Conservation (phyloP, 2,329 filamentous ascomycete species). For the Colletotrichum shisoi region DNA sequence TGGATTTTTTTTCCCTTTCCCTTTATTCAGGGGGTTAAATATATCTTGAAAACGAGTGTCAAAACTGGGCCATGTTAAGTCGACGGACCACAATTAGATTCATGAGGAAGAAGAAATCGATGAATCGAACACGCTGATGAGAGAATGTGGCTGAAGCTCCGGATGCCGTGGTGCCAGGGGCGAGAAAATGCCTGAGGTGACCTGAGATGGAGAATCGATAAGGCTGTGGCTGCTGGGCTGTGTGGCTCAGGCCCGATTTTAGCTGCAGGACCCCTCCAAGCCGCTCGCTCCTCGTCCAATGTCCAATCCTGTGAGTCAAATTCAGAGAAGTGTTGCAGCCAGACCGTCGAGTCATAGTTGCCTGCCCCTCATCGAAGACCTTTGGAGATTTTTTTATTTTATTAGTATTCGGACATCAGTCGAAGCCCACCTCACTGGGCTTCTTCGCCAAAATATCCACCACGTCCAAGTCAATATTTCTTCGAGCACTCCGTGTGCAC, state of each 20-base stretch:
- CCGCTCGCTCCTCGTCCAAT: constrained; percentile 27
- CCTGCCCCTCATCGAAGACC: constrained; percentile 38
- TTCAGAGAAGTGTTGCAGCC: constrained; percentile 34
- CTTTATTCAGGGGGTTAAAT: too few species aligned
- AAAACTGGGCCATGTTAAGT: neutral
- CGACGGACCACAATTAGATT: neutral
- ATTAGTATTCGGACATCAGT: constrained; percentile 38
- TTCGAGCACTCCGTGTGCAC: constrained; percentile 67
- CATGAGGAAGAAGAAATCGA: neutral
- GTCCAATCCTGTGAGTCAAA: constrained; percentile 39
- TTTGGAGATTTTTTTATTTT: constrained; percentile 35
- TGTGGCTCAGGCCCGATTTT: constrained; percentile 36
- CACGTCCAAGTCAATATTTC: constrained; percentile 59
- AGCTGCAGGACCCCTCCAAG: constrained; percentile 33
- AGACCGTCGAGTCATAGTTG: constrained; percentile 39
- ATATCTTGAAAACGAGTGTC: neutral
- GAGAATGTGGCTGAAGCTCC: constrained; percentile 12
- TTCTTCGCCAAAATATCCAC: constrained; percentile 51
- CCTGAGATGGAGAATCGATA: constrained; percentile 13
- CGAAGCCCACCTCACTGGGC: constrained; percentile 50
- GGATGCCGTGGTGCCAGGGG: neutral
- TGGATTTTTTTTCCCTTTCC: neutral
- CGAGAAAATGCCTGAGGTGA: constrained; percentile 3
- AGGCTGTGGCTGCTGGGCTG: neutral
- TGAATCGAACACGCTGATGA: neutral